A percentile compares a stretch with the other conserved stretches of the same genome.
phyloP scores from a whole-genome alignment of 2,329 filamentous ascomycete genomes.

The Colletotrichum sp. region DNA sequence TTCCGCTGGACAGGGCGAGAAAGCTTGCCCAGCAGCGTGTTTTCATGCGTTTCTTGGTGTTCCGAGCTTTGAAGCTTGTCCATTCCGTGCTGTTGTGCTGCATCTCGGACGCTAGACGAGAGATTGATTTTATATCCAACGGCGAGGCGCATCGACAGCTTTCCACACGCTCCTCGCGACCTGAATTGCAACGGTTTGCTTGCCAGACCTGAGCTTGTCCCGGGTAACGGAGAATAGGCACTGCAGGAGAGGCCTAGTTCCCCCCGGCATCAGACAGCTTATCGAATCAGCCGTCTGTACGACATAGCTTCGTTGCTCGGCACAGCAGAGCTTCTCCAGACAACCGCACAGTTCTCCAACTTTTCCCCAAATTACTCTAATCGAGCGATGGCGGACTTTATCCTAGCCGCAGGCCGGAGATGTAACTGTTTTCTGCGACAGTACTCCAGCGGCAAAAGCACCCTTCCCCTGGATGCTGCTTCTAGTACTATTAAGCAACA shows the following conservation, averaged over 20 bases:
- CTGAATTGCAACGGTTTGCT: neutral
- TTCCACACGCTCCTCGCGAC: neutral
- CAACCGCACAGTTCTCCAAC: conserved; percentile 9
- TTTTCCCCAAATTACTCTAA: conserved; percentile 20
- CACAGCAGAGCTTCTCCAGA: conserved; percentile 6
- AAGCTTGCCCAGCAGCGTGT: neutral
- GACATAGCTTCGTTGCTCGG: conserved; percentile 16
- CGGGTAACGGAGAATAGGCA: neutral
- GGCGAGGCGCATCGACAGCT: neutral
- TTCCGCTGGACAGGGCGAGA: neutral
- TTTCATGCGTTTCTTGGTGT: neutral
- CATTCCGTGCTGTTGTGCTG: neutral
- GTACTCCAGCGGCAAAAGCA: neutral
- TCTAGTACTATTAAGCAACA: neutral
- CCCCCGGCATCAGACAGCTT: neutral
- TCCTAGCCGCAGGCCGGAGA: conserved; percentile 10
- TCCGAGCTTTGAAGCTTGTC: neutral
- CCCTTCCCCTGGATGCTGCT: neutral
- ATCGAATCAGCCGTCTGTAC: conserved; percentile 4
- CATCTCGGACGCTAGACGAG: neutral
- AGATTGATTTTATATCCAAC: neutral
- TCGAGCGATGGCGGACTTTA: neutral
- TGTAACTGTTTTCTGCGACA: conserved; percentile 7
- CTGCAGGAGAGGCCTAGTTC: neutral
- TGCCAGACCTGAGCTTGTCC: neutral